Base-by-base conservation (phyloP, 148 eudicot genomes). In the Camellia sinensis region DNA sequence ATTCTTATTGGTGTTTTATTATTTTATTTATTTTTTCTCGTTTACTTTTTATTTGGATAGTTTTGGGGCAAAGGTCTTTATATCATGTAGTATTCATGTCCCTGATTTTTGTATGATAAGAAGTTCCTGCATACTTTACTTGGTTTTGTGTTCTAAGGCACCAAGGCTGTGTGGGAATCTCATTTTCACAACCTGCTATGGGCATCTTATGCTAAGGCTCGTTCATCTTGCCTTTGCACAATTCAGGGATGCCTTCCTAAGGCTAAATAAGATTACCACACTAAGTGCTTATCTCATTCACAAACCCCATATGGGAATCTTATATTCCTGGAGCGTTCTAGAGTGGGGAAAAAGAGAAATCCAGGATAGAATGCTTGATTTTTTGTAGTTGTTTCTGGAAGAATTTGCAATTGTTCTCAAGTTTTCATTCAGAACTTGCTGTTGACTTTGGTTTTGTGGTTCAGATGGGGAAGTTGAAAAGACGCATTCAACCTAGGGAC, bases 401-500 rank as follows among this genome's bases (percentile, higher is more conserved):
- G n/a, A 22, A 9, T 43, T 21, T 41, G 43, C 18, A 0, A 57
- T 44, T n/a, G 71, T 21, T 46, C 19, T 46, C 67, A 53, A 45
- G 17, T 19, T 57, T 64, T 72, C 78, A 53, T 78, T 76, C 10
- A n/a, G 52, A 67, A 79, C 21, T 83, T 69, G 22, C 41, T 74
- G 17, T 22, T 71, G 12, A 46, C 19, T 72, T 72, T 50, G 45
- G 41, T n/a, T 64, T 69, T 83, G 48, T 90, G 79, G 44, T 66
- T 50, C 87, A 97, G 99, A 97, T 94, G 98, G 99, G 99, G 50
- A 97, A 91, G 82, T 89, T 97, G 52, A 97, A 97, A 85, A 97
- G 84, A 80, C 98, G 98, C 40, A 97, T 97, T 60, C 84, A 67
- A 81, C 97, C 99, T 37, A 80, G 88, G 79, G 99, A 97, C 83